Evolutionary conservation across 805 yeast genomes (phyloP).

Genomic region (Wickerhamomyces silvicola): DNA sequence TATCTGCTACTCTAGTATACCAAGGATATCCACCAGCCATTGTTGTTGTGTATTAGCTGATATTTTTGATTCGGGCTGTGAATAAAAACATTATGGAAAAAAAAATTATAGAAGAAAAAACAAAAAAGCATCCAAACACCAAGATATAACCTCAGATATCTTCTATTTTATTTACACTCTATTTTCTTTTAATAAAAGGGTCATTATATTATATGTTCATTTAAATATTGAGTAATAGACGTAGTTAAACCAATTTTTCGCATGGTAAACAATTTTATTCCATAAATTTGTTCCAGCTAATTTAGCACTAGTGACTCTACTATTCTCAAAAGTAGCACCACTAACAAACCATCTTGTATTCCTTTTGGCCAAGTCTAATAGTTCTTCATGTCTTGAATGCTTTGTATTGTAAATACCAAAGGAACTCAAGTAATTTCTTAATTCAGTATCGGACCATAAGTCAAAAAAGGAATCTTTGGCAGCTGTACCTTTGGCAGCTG

Average conservation of each 20-base stretch:
- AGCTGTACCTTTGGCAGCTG: slow-evolving; percentile 7
- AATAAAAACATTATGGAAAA: background rate
- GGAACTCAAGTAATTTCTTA: slow-evolving; percentile 32
- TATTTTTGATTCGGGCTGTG: background rate
- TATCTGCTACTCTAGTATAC: slow-evolving; percentile 69
- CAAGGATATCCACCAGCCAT: slow-evolving; percentile 56
- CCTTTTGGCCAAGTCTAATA: slow-evolving; percentile 32
- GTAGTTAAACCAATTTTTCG: slow-evolving; percentile 7
- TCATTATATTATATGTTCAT: background rate
- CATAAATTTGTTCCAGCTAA: slow-evolving; percentile 3
- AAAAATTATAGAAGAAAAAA: background rate
- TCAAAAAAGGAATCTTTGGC: slow-evolving; percentile 25
- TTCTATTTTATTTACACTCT: background rate
- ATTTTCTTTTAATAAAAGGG: too few relatives aligned
- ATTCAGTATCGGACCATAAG: slow-evolving; percentile 38
- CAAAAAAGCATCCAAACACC: slow-evolving; percentile 1
- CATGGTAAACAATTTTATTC: slow-evolving; percentile 4
- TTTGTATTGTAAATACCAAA: slow-evolving; percentile 33
- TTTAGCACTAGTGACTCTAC: slow-evolving; percentile 5
- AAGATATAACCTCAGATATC: background rate
- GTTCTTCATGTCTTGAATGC: slow-evolving; percentile 26
- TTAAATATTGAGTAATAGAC: slow-evolving; percentile 5
- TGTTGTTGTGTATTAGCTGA: slow-evolving; percentile 1
- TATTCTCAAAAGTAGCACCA: slow-evolving; percentile 15
- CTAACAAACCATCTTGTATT: slow-evolving; percentile 35